Conservation (phyloP, 2,329 filamentous ascomycete genomes). For the Colletotrichum abscissum region DNA sequence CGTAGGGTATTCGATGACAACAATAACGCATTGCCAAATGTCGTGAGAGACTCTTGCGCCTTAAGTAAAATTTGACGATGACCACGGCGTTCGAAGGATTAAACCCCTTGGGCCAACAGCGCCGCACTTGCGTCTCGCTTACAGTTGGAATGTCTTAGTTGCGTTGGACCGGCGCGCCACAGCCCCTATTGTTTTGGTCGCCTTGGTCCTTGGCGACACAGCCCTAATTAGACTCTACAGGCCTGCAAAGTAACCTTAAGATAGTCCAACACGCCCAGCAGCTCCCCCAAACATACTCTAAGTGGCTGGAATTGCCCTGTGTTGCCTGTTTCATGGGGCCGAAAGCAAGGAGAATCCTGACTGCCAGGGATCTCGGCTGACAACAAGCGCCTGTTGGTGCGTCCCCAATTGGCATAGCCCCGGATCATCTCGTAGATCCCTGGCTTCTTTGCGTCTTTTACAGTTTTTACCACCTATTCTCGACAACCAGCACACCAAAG, state of each 20-base stretch:
- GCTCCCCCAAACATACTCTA: background rate
- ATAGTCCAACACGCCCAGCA: background rate
- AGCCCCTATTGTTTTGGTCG: constrained; percentile 1
- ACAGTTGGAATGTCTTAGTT: background rate
- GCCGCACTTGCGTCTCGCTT: background rate
- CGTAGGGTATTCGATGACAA: background rate
- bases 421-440: background rate
- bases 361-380: constrained; percentile 8
- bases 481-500: background rate
- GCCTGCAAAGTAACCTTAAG: constrained; percentile 5
- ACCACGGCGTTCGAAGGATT: background rate
- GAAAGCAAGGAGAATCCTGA: background rate
- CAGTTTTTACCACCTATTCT: background rate
- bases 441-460: background rate
- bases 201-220: constrained; percentile 1
- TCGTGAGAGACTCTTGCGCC: background rate
- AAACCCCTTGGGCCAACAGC: background rate
- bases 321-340: background rate
- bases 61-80: background rate
- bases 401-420: background rate
- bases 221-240: constrained; percentile 5
- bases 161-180: background rate
- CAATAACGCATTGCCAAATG: background rate
- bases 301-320: background rate
- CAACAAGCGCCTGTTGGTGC: constrained; percentile 5